Evolutionary conservation across 1,284 basidiomycete genomes (phyloP).

Genomic region (Rhodotorula sp.): DNA sequence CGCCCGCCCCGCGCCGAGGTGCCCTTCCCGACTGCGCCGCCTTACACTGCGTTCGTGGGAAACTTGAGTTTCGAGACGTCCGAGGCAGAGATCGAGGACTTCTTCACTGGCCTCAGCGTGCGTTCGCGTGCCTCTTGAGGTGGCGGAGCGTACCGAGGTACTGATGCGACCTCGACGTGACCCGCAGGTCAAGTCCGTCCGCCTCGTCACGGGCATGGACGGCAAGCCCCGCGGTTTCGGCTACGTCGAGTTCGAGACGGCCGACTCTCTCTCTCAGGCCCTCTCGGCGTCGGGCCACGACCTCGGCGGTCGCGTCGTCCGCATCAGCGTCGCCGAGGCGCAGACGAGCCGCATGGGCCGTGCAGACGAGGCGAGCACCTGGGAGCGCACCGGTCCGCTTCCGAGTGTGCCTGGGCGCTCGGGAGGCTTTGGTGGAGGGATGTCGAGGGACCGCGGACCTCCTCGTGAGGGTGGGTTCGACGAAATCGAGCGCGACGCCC

Average conservation of each 20-base stretch:
- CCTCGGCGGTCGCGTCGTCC: conserved; percentile 74
- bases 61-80: conserved; percentile 92
- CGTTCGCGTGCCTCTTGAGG: neutral
- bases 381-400: conserved; percentile 43
- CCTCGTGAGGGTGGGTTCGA: conserved; percentile 30
- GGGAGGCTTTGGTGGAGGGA: conserved; percentile 31
- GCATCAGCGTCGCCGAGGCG: conserved; percentile 93
- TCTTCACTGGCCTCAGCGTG: conserved; percentile 63
- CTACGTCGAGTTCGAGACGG: conserved; percentile 86
- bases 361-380: conserved; percentile 39
- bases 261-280: conserved; percentile 81
- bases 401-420: conserved; percentile 41
- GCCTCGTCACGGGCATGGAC: conserved; percentile 82
- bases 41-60: conserved; percentile 93
- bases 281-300: conserved; percentile 63
- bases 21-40: conserved; percentile 88
- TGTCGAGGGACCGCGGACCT: conserved; percentile 15
- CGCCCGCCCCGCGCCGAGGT: conserved; percentile 77
- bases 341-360: conserved; percentile 59
- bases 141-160: neutral
- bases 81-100: conserved; percentile 76
- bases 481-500: conserved; percentile 50
- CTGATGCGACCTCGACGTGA: neutral
- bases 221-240: conserved; percentile 97
- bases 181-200: conserved; percentile 71